Percentiles rank a stretch among this genome's conserved stretches.
phyloP scores from a whole-genome alignment of 495 filamentous ascomycete species.

The Viridothelium virens region DNA sequence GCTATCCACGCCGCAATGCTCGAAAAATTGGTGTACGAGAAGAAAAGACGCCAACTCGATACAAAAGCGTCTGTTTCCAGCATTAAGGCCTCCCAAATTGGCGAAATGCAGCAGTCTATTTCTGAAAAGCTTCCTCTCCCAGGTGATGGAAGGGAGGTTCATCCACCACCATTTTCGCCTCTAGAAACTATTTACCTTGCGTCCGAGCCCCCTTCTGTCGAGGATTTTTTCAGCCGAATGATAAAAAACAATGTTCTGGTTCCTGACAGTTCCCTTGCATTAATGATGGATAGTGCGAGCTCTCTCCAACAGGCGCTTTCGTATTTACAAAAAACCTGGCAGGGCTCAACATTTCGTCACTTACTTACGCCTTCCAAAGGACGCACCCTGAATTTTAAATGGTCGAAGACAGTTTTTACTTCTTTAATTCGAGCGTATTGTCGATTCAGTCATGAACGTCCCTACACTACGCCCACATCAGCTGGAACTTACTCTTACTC shows the following conservation, averaged over 20 bases:
- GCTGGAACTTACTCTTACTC: conserved; percentile 7
- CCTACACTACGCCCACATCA: background rate
- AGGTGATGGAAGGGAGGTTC: conserved; percentile 54
- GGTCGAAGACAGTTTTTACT: background rate
- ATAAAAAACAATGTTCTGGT: conserved; percentile 41
- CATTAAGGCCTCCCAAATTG: too few relatives aligned
- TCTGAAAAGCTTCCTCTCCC: conserved; percentile 35
- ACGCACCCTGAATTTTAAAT: conserved; percentile 19
- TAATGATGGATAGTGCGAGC: conserved; percentile 42
- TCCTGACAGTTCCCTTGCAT: conserved; percentile 38
- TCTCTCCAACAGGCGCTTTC: conserved; percentile 37
- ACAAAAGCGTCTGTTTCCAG: background rate
- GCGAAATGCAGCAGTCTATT: too few relatives aligned
- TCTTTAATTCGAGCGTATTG: background rate
- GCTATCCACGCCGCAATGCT: conserved; percentile 54
- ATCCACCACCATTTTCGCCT: conserved; percentile 48
- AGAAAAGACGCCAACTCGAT: conserved; percentile 26
- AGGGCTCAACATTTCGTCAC: too few relatives aligned
- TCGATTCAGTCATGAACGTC: background rate
- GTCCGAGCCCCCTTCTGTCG: conserved; percentile 46
- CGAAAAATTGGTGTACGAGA: conserved; percentile 48
- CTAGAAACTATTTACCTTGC: conserved; percentile 52
- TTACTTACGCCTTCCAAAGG: background rate
- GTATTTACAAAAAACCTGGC: conserved; percentile 30
- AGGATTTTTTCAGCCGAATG: conserved; percentile 51